Evolutionary conservation across 1,284 basidiomycete species (phyloP).

Genomic region (Cerioporus squamosus): DNA sequence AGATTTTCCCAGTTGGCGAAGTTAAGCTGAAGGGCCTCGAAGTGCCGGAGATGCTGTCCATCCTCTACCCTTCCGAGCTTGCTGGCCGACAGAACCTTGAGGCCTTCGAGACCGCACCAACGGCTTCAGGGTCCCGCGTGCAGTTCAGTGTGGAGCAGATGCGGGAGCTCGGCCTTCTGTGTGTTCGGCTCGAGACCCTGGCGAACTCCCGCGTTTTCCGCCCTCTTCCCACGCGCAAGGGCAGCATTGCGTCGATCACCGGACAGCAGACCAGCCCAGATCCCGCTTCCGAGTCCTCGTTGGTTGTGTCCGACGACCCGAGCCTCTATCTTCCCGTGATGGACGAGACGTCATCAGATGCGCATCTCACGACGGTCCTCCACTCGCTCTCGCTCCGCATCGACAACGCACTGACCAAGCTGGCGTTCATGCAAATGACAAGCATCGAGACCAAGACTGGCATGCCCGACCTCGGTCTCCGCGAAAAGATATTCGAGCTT

Average conservation of each 20-base stretch:
- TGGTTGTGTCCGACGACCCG: conserved; percentile 62
- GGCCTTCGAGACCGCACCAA: conserved; percentile 37
- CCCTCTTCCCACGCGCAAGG: conserved; percentile 50
- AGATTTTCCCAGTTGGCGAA: conserved; percentile 84
- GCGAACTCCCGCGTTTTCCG: conserved; percentile 70
- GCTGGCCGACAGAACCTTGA: conserved; percentile 72
- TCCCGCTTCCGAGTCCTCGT: conserved; percentile 36
- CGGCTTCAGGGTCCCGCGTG: conserved; percentile 55
- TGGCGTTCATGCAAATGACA: conserved; percentile 43
- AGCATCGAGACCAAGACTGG: conserved; percentile 14
- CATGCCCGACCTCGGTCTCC: conserved; percentile 10
- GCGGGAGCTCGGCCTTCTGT: conserved; percentile 75
- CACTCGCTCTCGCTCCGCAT: conserved; percentile 79
- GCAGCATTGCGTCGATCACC: conserved; percentile 41
- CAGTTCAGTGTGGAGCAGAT: conserved; percentile 82
- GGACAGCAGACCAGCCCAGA: conserved; percentile 28
- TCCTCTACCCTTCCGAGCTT: conserved; percentile 84
- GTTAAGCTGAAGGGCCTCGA: conserved; percentile 94
- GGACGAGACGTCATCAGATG: conserved; percentile 75
- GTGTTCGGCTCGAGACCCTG: conserved; percentile 85
- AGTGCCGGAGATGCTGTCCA: conserved; percentile 84
- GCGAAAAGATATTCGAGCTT: conserved; percentile 18
- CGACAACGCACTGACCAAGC: conserved; percentile 76
- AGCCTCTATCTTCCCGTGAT: conserved; percentile 74
- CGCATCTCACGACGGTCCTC: conserved; percentile 76